Evolutionary conservation across 306 rosid genomes (phyloP), one percentile per base, ranked within the genome.

Genomic region (Vigna hirtella): DNA sequence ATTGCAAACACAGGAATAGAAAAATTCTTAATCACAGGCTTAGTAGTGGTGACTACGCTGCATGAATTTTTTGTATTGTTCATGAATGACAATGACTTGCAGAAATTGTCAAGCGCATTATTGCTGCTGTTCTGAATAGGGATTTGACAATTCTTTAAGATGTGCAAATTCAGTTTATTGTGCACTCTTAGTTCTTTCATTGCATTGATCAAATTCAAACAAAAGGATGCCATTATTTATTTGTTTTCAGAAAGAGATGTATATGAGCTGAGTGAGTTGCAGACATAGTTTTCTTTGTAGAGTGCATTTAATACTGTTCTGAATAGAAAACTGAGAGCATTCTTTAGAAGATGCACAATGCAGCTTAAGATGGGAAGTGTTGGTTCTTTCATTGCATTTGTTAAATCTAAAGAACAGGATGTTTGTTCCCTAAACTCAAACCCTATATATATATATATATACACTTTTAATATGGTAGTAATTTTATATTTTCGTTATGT

Each of bases 31-130:
- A 8, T 43, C 36, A 65, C 73, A 73, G 80, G 22, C 18, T 72
- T 47, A 77, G 56, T 20, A 82, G 73, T 24, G 42, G 57, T 64
- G 49, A 65, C 34, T 34, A 45, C 64, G 62, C 57, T 45, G 40
- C 74, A 80, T 73, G 42, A 8, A 42, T 52, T 66, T 63, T 73
- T 6, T 20, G 57, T 40, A 7, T 49, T 57, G 40, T 81, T 59
- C 20, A 28, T 61, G 50, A 81, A 59, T 81, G 66, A 50, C 52
- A 59, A 69, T 77, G 67, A 43, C 18, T 53, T 71, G 55, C 65
- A 63, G 78, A 71, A 59, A 17, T 20, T 56, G 13, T 24, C 22
- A 43, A 28, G 22, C 45, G 38, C 70, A 38, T 78, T 32, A 56
- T 66, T 70, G 52, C 15, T 53, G 61, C 62, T 48, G 36, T 53